Conservation (phyloP, 2,329 filamentous ascomycete species). For the Grosmannia clavigera region DNA sequence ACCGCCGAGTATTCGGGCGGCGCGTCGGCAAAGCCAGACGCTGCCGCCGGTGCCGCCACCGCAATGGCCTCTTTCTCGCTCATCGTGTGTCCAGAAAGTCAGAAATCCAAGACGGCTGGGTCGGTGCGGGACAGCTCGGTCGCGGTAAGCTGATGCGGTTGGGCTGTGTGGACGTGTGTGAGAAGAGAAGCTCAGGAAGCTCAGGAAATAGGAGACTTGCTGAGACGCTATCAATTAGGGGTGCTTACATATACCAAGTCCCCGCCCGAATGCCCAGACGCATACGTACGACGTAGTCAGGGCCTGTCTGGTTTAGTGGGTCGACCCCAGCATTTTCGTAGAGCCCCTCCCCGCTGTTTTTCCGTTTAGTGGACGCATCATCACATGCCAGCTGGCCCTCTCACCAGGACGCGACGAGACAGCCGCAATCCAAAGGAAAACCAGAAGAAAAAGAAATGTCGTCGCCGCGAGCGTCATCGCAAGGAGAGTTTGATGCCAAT, state of each 20-base stretch:
- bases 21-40: slow-evolving; percentile 21
- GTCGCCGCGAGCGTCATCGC: background rate
- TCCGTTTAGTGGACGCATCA: background rate
- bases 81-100: slow-evolving; percentile 1
- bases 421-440: background rate
- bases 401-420: background rate
- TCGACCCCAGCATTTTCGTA: background rate
- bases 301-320: background rate
- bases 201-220: no score
- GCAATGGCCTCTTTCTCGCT: slow-evolving; percentile 2
- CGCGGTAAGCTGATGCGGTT: no score
- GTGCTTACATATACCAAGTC: no score
- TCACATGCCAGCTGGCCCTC: background rate
- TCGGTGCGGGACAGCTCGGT: no score
- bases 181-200: no score
- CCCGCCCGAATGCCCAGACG: no score
- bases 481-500: background rate
- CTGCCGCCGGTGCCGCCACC: background rate
- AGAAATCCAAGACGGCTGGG: background rate
- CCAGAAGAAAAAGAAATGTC: background rate
- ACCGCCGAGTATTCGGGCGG: slow-evolving; percentile 30
- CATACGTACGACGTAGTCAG: no score
- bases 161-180: no score
- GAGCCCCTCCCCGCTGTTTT: background rate
- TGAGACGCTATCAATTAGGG: no score